phyloP scores from a whole-genome alignment of 2,329 filamentous ascomycete species.

The Cryphonectria radicalis region DNA sequence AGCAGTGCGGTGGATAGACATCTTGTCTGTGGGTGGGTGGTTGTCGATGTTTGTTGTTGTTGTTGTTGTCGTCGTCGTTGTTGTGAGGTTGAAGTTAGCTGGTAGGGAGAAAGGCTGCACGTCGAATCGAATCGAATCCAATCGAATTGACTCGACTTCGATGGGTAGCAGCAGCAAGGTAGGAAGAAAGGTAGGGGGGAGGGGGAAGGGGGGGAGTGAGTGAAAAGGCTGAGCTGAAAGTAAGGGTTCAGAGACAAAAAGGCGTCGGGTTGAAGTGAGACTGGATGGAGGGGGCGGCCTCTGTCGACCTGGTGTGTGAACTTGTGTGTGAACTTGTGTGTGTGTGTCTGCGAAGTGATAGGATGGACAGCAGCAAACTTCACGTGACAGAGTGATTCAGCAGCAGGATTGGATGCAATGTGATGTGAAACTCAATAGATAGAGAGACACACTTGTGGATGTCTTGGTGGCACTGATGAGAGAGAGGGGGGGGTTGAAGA shows the following conservation, averaged over 20 bases:
- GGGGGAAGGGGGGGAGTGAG: neutral
- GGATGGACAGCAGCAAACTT: neutral
- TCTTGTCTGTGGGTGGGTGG: conserved; percentile 1
- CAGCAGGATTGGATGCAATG: neutral
- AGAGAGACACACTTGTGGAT: too few species aligned
- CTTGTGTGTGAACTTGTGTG: neutral
- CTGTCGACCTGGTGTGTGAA: conserved; percentile 6
- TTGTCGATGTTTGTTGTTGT: neutral
- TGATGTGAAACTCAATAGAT: neutral
- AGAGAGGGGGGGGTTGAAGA: neutral
- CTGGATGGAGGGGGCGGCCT: neutral
- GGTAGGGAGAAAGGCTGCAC: neutral
- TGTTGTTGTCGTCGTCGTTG: neutral
- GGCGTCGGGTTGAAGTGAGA: neutral
- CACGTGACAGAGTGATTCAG: neutral
- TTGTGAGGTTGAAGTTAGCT: neutral
- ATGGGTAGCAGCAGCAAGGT: neutral
- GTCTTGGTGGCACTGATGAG: neutral
- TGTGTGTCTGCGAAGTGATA: neutral
- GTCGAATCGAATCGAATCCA: too few species aligned
- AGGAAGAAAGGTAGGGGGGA: neutral
- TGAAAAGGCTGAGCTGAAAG: neutral
- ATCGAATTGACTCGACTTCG: too few species aligned
- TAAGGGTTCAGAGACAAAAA: neutral
- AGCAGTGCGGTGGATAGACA: conserved; percentile 19